Conservation (phyloP, 2,329 filamentous ascomycete genomes). For the Chrysoporthe deuterocubensis region DNA sequence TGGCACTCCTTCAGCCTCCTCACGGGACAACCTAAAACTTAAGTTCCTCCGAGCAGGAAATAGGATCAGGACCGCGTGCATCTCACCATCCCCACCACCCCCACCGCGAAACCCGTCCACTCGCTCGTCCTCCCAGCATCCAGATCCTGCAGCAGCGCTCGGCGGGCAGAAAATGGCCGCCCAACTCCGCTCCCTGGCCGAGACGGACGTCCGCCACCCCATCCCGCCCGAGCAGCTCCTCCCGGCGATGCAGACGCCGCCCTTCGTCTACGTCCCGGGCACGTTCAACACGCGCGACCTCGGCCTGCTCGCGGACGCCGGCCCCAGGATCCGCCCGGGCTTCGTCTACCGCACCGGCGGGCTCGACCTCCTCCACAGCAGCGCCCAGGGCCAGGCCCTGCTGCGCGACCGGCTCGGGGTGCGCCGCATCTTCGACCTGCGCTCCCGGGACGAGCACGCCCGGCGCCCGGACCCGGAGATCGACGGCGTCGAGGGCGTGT, state of each 20-base stretch:
- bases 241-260: constrained; percentile 44
- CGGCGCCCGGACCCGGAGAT: constrained; percentile 48
- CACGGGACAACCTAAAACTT: not conserved
- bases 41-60: not conserved
- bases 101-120: no score
- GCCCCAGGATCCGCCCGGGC: constrained; percentile 43
- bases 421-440: constrained; percentile 55
- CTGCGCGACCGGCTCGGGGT: constrained; percentile 44
- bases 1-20: not conserved
- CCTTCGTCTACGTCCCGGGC: constrained; percentile 51
- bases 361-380: constrained; percentile 39
- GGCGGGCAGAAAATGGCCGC: constrained; percentile 22
- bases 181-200: constrained; percentile 44
- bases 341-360: constrained; percentile 53
- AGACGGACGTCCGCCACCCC: constrained; percentile 45
- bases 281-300: constrained; percentile 59
- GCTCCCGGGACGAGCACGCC: constrained; percentile 49
- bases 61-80: not conserved
- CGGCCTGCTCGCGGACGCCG: constrained; percentile 42
- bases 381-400: constrained; percentile 42
- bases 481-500: constrained; percentile 51
- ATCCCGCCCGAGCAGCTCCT: constrained; percentile 44
- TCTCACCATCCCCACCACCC: no score
- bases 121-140: not conserved
- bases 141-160: not conserved